These are phyloP conservation scores for Lactarius deliciosus DNA, from an alignment of 768 basidiomycete species.

Conservation along the genomic window DNA sequence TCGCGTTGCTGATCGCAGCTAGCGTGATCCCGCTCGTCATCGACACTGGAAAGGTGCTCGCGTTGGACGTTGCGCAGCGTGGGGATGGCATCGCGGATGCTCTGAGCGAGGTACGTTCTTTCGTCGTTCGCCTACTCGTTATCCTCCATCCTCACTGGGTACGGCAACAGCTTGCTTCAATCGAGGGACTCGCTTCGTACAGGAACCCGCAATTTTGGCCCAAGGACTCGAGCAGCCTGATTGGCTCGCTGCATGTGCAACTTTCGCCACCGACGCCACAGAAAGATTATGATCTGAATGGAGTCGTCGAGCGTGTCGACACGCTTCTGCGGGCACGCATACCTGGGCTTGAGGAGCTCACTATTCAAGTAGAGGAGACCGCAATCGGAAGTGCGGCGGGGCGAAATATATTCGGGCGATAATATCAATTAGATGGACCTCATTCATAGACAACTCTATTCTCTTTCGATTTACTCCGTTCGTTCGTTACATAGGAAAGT, in stretches of 20 bases:
- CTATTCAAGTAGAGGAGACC: conserved; percentile 82
- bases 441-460: conserved; percentile 16
- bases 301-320: conserved; percentile 76
- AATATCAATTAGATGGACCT: not conserved
- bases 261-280: conserved; percentile 43
- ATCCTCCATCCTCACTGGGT: not conserved
- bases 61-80: conserved; percentile 76
- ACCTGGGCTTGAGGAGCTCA: conserved; percentile 81
- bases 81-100: conserved; percentile 55
- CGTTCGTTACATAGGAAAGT: conserved; percentile 28
- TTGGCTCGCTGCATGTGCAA: conserved; percentile 92
- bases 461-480: conserved; percentile 18
- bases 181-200: conserved; percentile 83
- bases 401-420: conserved; percentile 7
- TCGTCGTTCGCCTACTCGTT: not conserved
- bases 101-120: conserved; percentile 56
- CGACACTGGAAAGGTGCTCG: conserved; percentile 86
- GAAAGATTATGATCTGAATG: conserved; percentile 60
- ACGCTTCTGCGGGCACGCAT: conserved; percentile 68
- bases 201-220: conserved; percentile 91
- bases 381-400: not conserved
- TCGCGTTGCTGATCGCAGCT: conserved; percentile 91
- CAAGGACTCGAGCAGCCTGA: conserved; percentile 79
- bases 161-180: conserved; percentile 53
- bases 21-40: conserved; percentile 94